These are phyloP conservation scores for Phytophthora hibernalis DNA, from an alignment of 352 stramenopile species.

Conservation along the genomic window DNA sequence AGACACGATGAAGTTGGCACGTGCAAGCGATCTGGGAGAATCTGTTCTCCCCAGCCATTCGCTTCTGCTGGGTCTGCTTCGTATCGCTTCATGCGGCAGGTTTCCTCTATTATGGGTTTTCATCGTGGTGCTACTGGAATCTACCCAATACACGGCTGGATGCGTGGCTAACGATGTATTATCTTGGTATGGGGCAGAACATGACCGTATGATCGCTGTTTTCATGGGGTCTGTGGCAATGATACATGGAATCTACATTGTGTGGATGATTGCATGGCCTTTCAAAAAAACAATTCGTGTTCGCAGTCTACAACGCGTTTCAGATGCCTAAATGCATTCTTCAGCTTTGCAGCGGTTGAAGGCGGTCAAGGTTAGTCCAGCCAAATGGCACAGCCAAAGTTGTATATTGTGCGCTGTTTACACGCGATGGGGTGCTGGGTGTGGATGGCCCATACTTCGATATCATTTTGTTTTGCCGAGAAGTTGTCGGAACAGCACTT, in stretches of 20 bases:
- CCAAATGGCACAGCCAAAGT: not conserved
- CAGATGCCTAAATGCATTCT: conserved; percentile 4
- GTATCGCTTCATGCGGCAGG: conserved; percentile 12
- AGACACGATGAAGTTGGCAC: not conserved
- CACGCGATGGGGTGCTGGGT: conserved; percentile 20
- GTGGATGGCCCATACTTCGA: conserved; percentile 37
- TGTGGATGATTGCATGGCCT: conserved; percentile 35
- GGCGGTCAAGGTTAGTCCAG: not conserved
- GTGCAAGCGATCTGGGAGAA: conserved; percentile 2
- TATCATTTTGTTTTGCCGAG: conserved; percentile 24
- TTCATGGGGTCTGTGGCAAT: conserved; percentile 4
- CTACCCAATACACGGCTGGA: conserved; percentile 25
- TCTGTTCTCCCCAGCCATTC: conserved; percentile 13
- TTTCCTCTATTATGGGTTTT: conserved; percentile 21
- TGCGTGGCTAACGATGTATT: conserved; percentile 17
- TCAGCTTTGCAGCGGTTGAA: not conserved
- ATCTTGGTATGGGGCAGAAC: conserved; percentile 13
- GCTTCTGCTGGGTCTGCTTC: conserved; percentile 26
- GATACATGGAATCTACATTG: conserved; percentile 18
- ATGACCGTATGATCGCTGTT: conserved; percentile 15
- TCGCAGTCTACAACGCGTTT: conserved; percentile 22
- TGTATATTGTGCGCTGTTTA: conserved; percentile 20
- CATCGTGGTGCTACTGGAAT: conserved; percentile 30
- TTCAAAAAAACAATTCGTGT: conserved; percentile 27
- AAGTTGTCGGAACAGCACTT: conserved; percentile 29